phyloP scores from a whole-genome alignment of 73 alveolate species.

The Paraurostyla sp. region DNA sequence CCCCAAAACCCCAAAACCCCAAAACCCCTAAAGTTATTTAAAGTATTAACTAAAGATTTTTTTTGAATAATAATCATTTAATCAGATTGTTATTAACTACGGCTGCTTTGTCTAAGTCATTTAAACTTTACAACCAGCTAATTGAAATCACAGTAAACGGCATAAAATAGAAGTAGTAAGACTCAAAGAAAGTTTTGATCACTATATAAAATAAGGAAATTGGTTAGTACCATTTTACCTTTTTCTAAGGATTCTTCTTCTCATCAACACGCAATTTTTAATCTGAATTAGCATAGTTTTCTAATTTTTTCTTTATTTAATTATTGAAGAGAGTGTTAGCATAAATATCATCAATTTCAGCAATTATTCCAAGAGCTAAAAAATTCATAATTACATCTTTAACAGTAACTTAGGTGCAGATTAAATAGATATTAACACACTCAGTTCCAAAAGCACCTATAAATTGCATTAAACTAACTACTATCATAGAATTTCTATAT shows the following conservation, averaged over 20 bases:
- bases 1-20: too few relatives aligned
- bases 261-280: neutral
- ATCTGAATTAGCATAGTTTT: neutral
- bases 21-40: too few relatives aligned
- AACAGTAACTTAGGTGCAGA: neutral
- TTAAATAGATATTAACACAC: neutral
- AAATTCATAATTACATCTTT: neutral
- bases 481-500: neutral
- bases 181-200: neutral
- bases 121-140: neutral
- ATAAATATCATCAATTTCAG: conserved; percentile 42
- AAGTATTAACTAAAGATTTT: too few relatives aligned
- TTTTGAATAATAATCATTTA: too few relatives aligned
- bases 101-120: too few relatives aligned
- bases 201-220: neutral
- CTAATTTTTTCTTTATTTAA: neutral
- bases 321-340: neutral
- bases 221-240: neutral
- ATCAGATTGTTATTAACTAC: too few relatives aligned
- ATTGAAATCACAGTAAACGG: neutral
- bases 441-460: conserved; percentile 19
- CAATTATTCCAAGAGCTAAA: conserved; percentile 11
- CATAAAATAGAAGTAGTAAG: neutral
- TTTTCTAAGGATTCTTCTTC: neutral
- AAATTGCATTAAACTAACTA: neutral